Conservation (phyloP, 768 basidiomycete genomes). For the Termitomyces eurrhizus region DNA sequence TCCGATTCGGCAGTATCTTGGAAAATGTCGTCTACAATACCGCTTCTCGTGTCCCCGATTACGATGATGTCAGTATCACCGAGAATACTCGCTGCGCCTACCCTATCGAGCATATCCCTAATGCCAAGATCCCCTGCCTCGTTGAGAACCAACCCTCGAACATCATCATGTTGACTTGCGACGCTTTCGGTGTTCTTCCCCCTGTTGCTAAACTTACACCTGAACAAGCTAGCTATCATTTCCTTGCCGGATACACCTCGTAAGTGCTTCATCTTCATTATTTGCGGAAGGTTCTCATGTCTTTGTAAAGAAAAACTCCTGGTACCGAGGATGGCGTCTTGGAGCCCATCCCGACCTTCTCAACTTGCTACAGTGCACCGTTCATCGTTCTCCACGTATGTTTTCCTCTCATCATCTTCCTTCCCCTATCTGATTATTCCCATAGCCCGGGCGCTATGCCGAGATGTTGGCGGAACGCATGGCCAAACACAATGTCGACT, state of each 20-base stretch:
- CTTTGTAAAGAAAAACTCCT: slow-evolving; percentile 78
- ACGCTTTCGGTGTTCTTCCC: slow-evolving; percentile 97
- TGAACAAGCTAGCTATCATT: slow-evolving; percentile 96
- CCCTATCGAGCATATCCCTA: slow-evolving; percentile 96
- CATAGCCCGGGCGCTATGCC: slow-evolving; percentile 89
- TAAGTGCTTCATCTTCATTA: slow-evolving; percentile 30
- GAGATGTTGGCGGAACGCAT: slow-evolving; percentile 96
- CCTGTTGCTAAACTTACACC: slow-evolving; percentile 91
- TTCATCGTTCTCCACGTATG: slow-evolving; percentile 95
- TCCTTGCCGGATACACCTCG: slow-evolving; percentile 96
- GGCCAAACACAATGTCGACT: slow-evolving; percentile 83
- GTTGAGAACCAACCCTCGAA: slow-evolving; percentile 87
- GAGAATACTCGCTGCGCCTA: slow-evolving; percentile 99
- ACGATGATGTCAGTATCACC: slow-evolving; percentile 94
- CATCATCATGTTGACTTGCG: slow-evolving; percentile 97
- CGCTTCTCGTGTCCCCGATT: slow-evolving; percentile 76
- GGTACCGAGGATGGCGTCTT: slow-evolving; percentile 97
- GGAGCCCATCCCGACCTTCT: slow-evolving; percentile 98
- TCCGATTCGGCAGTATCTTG: slow-evolving; percentile 93
- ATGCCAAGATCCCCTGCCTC: slow-evolving; percentile 90
- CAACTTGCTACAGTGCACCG: slow-evolving; percentile 98
- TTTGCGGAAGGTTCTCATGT: background rate
- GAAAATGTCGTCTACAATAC: slow-evolving; percentile 99
- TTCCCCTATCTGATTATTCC: background rate
- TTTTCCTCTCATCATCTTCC: slow-evolving; percentile 9